These are phyloP conservation scores for Penicillium sclerotiorum DNA, from an alignment of 2,329 filamentous ascomycete species.

Conservation along the genomic window DNA sequence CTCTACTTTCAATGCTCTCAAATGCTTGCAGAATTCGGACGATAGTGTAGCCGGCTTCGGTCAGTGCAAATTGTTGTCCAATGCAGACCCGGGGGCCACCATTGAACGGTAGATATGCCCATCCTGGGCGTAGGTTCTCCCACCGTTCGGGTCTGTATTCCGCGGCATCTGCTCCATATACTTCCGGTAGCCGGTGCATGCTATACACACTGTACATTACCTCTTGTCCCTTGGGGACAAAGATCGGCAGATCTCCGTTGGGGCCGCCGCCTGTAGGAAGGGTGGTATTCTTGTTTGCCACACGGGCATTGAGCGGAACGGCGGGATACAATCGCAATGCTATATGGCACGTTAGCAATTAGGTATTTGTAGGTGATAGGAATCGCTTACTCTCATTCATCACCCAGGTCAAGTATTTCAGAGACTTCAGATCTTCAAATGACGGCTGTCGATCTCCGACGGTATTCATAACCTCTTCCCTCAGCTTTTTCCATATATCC, in stretches of 20 bases:
- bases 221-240: conserved; percentile 23
- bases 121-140: conserved; percentile 32
- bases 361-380: neutral
- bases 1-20: conserved; percentile 16
- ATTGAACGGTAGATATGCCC: conserved; percentile 50
- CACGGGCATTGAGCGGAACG: conserved; percentile 16
- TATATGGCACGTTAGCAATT: conserved; percentile 11
- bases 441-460: conserved; percentile 22
- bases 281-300: conserved; percentile 22
- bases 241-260: conserved; percentile 28
- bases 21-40: conserved; percentile 39
- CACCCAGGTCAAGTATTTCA: conserved; percentile 27
- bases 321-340: conserved; percentile 8
- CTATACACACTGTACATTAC: conserved; percentile 26
- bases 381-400: conserved; percentile 28
- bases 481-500: conserved; percentile 39
- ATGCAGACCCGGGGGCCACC: conserved; percentile 49
- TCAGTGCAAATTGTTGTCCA: conserved; percentile 40
- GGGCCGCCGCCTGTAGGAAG: conserved; percentile 36
- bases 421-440: conserved; percentile 26
- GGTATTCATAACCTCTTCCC: conserved; percentile 27
- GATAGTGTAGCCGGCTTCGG: conserved; percentile 39
- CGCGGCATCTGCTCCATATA: conserved; percentile 30
- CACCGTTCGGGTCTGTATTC: conserved; percentile 38
- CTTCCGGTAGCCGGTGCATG: conserved; percentile 33